Evolutionary conservation across 192 early-diverging fungal genomes (phyloP), one percentile per base, ranked within the genome.

Genomic region (Podila epicladia): DNA sequence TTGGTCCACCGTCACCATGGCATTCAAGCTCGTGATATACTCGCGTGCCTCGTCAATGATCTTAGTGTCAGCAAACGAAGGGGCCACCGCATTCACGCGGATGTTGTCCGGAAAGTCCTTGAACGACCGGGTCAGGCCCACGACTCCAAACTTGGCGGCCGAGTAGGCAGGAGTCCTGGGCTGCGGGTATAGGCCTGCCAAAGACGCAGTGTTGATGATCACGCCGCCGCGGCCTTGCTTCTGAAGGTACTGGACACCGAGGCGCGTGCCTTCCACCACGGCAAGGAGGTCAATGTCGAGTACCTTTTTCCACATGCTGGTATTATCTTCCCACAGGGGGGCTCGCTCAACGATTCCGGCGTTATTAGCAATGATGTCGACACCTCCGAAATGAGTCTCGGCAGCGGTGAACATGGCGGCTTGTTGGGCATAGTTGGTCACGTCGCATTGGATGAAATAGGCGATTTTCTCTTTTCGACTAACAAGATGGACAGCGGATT

Each of bases 251-350:
- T 85, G 71, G 22, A 95, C 76, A 0, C 90, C 95, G 32, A 93
- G 69, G 7, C 91, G 89, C 0, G 95, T 94, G 32, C 94, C 93
- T 33, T 91, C 83, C 38, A 96, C 85, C 4, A 95, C 92, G 26
- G 92, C 93, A 9, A 85, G 88, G 33, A 95, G 75, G 83, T 96
- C 92, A 69, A 94, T 90, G 72, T 93, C 93, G 37, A 96, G 85
- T 9, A 89, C 87, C 33, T 88, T 83, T 48, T 85, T 72, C 82
- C 85, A 88, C 11, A 69, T 31, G 53, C 82, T 75, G n/a, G 83
- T 73, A 1, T 33, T 29, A 13, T 92, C 87, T 20, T 84, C 55
- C 86, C 85, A 88, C 3, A 79, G 69, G 7, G n/a, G 53, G 0
- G 11, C 64, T 17, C 68, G 51, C 57, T 87, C 89, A 41, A 73